Evolutionary conservation across 1,284 basidiomycete genomes (phyloP).

Genomic region (Golubevia pallescens): DNA sequence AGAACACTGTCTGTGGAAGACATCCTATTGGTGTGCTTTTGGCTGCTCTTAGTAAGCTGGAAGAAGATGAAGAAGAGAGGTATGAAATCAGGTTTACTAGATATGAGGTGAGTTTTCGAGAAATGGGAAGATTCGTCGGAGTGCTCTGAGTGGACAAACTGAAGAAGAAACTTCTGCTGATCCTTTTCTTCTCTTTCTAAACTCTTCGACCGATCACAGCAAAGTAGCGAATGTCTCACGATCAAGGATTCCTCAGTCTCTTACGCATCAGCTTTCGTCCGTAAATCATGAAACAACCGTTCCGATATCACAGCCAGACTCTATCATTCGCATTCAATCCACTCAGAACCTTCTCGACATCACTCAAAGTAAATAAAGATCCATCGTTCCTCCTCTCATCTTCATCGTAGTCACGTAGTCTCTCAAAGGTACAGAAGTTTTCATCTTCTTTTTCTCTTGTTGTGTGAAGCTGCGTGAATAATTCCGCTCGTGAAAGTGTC

Average conservation of each 20-base stretch:
- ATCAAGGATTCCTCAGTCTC: slow-evolving; percentile 86
- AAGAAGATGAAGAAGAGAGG: slow-evolving; percentile 66
- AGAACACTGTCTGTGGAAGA: slow-evolving; percentile 95
- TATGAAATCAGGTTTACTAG: slow-evolving; percentile 42
- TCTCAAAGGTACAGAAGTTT: too few relatives aligned
- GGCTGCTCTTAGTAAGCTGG: slow-evolving; percentile 74
- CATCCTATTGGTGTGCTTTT: slow-evolving; percentile 93
- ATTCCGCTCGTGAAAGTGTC: too few relatives aligned
- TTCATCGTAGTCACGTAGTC: too few relatives aligned
- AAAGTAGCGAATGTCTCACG: slow-evolving; percentile 78
- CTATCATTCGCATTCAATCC: too few relatives aligned
- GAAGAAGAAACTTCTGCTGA: neutral
- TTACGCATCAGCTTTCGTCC: slow-evolving; percentile 87
- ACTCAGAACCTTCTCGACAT: too few relatives aligned
- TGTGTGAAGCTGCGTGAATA: too few relatives aligned
- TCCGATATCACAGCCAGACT: too few relatives aligned
- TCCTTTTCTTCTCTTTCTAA: neutral
- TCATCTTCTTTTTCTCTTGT: too few relatives aligned
- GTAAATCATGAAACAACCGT: too few relatives aligned
- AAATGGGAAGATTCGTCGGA: slow-evolving; percentile 20
- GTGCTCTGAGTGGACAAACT: neutral
- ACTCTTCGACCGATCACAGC: slow-evolving; percentile 60
- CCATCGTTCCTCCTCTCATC: too few relatives aligned
- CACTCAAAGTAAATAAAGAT: too few relatives aligned
- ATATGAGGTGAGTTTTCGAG: slow-evolving; percentile 30